Evolutionary conservation across 768 basidiomycete species (phyloP).

Genomic region (Gloeostereum incarnatum): DNA sequence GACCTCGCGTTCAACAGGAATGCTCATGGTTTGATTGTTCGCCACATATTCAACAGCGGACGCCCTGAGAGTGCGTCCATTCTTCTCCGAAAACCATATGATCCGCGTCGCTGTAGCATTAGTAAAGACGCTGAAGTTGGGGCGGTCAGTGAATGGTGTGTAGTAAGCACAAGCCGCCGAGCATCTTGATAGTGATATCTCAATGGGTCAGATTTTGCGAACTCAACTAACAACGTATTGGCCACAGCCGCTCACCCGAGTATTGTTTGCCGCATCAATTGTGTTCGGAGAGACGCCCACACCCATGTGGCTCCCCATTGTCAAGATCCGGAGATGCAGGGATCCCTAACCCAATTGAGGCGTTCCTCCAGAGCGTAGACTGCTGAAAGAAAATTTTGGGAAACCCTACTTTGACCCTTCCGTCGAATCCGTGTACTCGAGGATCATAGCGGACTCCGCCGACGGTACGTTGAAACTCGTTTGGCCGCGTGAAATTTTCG

Average conservation of each 20-base stretch:
- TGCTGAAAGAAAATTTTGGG: slow-evolving; percentile 22
- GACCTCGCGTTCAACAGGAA: slow-evolving; percentile 43
- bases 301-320: slow-evolving; percentile 16
- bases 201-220: no score
- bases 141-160: slow-evolving; percentile 15
- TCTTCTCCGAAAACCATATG: slow-evolving; percentile 20
- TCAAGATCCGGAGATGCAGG: slow-evolving; percentile 15
- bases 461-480: slow-evolving; percentile 14
- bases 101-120: slow-evolving; percentile 46
- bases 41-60: slow-evolving; percentile 36
- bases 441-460: slow-evolving; percentile 16
- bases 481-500: no score
- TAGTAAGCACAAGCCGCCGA: slow-evolving; percentile 21
- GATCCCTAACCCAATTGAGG: slow-evolving; percentile 14
- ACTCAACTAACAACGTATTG: no score
- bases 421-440: slow-evolving; percentile 17
- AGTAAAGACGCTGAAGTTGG: slow-evolving; percentile 49
- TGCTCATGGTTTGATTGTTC: slow-evolving; percentile 17
- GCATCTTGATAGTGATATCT: slow-evolving; percentile 9
- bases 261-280: slow-evolving; percentile 20
- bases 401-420: slow-evolving; percentile 21
- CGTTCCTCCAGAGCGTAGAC: slow-evolving; percentile 17
- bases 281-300: slow-evolving; percentile 21
- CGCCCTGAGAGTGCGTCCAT: slow-evolving; percentile 25
- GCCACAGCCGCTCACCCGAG: no score